A percentile compares a stretch with the other conserved stretches of the same genome.
phyloP scores from a whole-genome alignment of 1,284 basidiomycete genomes.

The Ganoderma leucocontextum region DNA sequence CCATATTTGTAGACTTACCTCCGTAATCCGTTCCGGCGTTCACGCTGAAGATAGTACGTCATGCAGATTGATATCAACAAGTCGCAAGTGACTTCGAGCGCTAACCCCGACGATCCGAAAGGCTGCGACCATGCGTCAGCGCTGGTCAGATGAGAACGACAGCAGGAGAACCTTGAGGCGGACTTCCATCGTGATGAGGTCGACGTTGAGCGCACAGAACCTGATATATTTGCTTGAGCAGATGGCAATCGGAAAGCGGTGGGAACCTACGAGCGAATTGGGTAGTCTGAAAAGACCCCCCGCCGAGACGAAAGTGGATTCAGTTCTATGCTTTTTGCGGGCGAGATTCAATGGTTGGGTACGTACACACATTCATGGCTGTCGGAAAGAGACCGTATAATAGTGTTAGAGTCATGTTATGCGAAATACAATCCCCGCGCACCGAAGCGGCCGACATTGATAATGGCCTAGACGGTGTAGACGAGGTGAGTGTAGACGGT shows the following conservation, averaged over 20 bases:
- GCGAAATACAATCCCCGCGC: background rate
- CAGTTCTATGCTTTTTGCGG: background rate
- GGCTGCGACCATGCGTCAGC: background rate
- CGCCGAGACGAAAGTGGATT: background rate
- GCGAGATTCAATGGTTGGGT: background rate
- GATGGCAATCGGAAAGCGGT: background rate
- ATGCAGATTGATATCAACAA: background rate
- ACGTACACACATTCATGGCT: background rate
- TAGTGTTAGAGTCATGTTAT: background rate
- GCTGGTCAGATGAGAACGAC: too few relatives aligned
- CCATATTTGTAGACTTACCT: background rate
- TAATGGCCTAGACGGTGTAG: background rate
- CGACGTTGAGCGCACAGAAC: background rate
- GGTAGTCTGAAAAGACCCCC: background rate
- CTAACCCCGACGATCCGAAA: background rate
- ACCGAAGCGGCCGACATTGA: background rate
- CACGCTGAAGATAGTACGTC: slow-evolving; percentile 2
- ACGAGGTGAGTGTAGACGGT: background rate
- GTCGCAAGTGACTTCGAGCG: background rate
- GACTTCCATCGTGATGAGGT: background rate
- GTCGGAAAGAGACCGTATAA: background rate
- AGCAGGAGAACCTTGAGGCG: background rate
- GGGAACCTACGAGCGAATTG: background rate
- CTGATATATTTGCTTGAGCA: background rate
- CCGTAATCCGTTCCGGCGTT: background rate